Percentiles rank a stretch among this genome's conserved stretches.
These are phyloP conservation scores for Protomyces inundatus DNA, from an alignment of 1,139 yeast genomes.

Conservation along the genomic window DNA sequence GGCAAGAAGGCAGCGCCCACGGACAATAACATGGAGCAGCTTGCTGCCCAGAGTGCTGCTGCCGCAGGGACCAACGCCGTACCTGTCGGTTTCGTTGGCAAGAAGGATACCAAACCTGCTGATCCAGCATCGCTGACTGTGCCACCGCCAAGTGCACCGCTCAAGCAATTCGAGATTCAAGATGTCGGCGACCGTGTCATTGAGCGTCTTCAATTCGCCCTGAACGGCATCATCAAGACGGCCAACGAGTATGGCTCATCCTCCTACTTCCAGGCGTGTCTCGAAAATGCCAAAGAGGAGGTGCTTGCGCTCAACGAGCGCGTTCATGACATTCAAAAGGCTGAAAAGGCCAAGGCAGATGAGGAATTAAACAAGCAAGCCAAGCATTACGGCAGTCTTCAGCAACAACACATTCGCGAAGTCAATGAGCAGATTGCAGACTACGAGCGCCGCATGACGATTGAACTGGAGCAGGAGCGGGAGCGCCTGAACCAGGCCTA, in stretches of 20 bases:
- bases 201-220: constrained; percentile 10
- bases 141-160: constrained; percentile 9
- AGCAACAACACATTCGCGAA: constrained; percentile 30
- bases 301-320: constrained; percentile 36
- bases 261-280: constrained; percentile 2
- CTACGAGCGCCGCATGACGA: constrained; percentile 51
- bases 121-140: constrained; percentile 7
- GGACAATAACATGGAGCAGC: too few species aligned
- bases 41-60: neutral
- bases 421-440: constrained; percentile 42
- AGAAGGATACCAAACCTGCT: neutral
- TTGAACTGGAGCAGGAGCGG: constrained; percentile 60
- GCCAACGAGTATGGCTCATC: constrained; percentile 24
- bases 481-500: constrained; percentile 59
- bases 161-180: constrained; percentile 17
- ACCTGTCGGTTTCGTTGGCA: neutral
- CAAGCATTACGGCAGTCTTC: constrained; percentile 32
- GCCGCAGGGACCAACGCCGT: neutral
- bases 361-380: constrained; percentile 38
- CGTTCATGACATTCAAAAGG: constrained; percentile 31
- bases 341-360: constrained; percentile 34
- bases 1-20: neutral
- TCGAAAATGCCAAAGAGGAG: constrained; percentile 23
- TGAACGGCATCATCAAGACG: constrained; percentile 21
- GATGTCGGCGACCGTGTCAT: constrained; percentile 10